Conservation (phyloP, 164 flowering plant species). For the Aristolochia fimbriata region DNA sequence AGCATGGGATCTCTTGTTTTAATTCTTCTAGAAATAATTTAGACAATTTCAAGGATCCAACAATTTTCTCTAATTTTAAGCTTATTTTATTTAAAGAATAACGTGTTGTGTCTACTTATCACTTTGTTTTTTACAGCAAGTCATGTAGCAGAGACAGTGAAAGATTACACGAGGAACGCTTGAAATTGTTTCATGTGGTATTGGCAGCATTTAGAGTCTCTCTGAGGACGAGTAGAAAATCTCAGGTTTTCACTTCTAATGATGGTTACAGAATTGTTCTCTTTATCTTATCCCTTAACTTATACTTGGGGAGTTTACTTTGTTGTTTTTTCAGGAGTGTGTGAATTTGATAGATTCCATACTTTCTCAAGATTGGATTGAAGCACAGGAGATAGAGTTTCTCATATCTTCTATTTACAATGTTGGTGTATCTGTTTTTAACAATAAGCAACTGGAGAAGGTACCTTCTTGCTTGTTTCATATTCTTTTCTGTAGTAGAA, state of each 20-base stretch:
- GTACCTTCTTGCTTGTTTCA: constrained; percentile 20
- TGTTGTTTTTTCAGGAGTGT: constrained; percentile 34
- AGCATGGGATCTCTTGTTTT: not conserved
- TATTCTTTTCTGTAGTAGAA: not conserved
- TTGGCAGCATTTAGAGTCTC: constrained; percentile 19
- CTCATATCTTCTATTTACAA: constrained; percentile 47
- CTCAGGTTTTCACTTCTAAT: constrained; percentile 13
- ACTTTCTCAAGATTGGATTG: constrained; percentile 45
- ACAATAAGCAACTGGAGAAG: constrained; percentile 45
- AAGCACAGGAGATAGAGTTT: constrained; percentile 40
- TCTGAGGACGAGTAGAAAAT: constrained; percentile 7
- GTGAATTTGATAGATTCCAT: constrained; percentile 27
- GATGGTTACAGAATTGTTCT: not conserved
- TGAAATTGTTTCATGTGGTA: constrained; percentile 14
- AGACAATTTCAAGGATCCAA: not conserved
- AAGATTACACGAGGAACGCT: constrained; percentile 9
- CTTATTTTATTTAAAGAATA: not conserved
- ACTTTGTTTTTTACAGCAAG: constrained; percentile 9
- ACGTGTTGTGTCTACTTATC: not conserved
- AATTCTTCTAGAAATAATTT: not conserved
- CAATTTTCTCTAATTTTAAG: not conserved
- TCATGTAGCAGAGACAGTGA: constrained; percentile 14
- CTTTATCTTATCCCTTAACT: constrained; percentile 1
- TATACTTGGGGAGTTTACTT: constrained; percentile 1
- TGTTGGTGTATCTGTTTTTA: constrained; percentile 48